These are phyloP conservation scores for Phytophthora cajani DNA, from an alignment of 352 stramenopile species.

Conservation along the genomic window DNA sequence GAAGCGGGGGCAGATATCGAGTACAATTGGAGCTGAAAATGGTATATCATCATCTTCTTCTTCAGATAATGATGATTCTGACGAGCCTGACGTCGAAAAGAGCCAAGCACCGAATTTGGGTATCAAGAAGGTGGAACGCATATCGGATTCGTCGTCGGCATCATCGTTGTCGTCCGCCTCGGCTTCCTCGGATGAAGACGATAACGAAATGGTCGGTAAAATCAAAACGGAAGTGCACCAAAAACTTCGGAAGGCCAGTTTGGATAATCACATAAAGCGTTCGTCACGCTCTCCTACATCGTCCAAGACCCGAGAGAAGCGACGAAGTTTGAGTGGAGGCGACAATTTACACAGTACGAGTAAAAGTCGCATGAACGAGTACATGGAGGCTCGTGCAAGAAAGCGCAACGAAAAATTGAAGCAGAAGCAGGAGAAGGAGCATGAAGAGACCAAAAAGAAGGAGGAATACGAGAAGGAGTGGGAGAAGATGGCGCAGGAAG, in stretches of 20 bases:
- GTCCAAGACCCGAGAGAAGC: constrained; percentile 51
- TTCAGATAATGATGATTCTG: constrained; percentile 40
- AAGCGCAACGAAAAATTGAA: constrained; percentile 84
- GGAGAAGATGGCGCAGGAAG: constrained; percentile 89
- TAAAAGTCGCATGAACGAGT: constrained; percentile 89
- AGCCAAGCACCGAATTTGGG: constrained; percentile 20
- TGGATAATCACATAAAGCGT: constrained; percentile 28
- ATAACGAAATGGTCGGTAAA: constrained; percentile 13
- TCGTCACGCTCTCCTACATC: constrained; percentile 45
- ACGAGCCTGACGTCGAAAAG: constrained; percentile 31
- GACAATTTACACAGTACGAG: constrained; percentile 45
- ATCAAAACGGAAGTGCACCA: constrained; percentile 33
- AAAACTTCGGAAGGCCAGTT: constrained; percentile 35
- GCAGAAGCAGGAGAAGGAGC: constrained; percentile 74
- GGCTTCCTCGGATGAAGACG: constrained; percentile 32
- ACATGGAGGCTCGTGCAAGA: constrained; percentile 84
- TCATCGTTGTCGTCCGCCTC: constrained; percentile 37
- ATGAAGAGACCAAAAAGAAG: constrained; percentile 78
- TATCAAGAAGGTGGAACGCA: constrained; percentile 21
- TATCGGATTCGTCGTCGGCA: constrained; percentile 36
- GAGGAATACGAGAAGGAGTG: constrained; percentile 90
- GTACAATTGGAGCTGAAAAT: not conserved
- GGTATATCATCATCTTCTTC: constrained; percentile 24
- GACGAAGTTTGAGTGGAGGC: constrained; percentile 41
- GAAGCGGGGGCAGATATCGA: constrained; percentile 3